A percentile compares a stretch with the other conserved stretches of the same genome.
phyloP scores from a whole-genome alignment of 768 basidiomycete genomes.

The Strobilomyces dryophilus region DNA sequence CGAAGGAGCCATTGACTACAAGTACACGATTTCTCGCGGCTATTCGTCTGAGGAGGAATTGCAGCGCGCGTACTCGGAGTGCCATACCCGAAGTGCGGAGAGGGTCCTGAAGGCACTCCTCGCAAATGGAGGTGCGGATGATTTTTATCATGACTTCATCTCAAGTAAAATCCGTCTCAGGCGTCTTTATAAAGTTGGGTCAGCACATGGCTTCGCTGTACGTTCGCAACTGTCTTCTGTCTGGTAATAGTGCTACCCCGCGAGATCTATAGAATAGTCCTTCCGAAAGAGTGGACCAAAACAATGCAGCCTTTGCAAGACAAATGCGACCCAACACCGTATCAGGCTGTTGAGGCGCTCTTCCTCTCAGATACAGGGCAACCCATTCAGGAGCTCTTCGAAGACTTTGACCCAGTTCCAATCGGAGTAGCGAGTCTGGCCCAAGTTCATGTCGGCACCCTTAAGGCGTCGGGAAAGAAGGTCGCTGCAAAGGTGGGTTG shows the following conservation, averaged over 20 bases:
- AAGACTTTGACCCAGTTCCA: constrained; percentile 79
- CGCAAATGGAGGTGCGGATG: constrained; percentile 72
- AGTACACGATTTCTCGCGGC: constrained; percentile 52
- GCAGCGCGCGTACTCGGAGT: constrained; percentile 59
- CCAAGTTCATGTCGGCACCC: constrained; percentile 86
- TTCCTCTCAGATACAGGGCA: constrained; percentile 77
- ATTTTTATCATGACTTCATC: not conserved
- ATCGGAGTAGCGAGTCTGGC: constrained; percentile 96
- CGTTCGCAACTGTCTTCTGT: constrained; percentile 23
- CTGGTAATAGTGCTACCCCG: constrained; percentile 13
- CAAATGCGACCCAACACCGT: constrained; percentile 86
- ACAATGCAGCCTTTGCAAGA: constrained; percentile 74
- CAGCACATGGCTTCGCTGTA: constrained; percentile 79
- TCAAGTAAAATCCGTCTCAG: constrained; percentile 29
- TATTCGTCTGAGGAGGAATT: constrained; percentile 51
- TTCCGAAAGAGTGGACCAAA: constrained; percentile 62
- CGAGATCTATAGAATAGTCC: constrained; percentile 38
- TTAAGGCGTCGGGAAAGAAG: constrained; percentile 61
- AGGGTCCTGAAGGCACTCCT: constrained; percentile 80
- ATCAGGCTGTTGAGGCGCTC: constrained; percentile 70
- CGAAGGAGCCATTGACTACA: constrained; percentile 66
- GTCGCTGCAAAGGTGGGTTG: constrained; percentile 81
- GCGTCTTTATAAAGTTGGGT: constrained; percentile 85
- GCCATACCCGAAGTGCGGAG: constrained; percentile 79
- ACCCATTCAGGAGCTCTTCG: constrained; percentile 71